Evolutionary conservation across 345 rosid species (phyloP).

Genomic region (Isatis tinctoria): DNA sequence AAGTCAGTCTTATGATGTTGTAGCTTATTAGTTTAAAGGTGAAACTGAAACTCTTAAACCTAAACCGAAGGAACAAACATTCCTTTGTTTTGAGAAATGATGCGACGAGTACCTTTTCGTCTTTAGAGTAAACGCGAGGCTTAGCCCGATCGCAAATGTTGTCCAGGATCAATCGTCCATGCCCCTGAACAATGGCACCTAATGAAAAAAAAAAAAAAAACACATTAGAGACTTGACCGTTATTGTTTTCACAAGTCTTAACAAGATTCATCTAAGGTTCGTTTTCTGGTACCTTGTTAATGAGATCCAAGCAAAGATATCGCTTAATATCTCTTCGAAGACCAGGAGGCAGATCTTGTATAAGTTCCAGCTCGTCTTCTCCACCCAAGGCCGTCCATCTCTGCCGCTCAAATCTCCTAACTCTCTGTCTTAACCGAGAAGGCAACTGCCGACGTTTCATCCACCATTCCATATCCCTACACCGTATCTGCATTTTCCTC

Average conservation of each 20-base stretch:
- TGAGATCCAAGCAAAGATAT: slow-evolving; percentile 76
- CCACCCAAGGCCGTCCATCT: slow-evolving; percentile 75
- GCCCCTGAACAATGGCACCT: slow-evolving; percentile 83
- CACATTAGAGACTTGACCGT: neutral
- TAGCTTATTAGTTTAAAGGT: neutral
- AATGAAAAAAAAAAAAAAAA: neutral
- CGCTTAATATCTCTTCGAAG: slow-evolving; percentile 86
- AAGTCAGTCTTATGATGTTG: neutral
- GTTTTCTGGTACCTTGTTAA: slow-evolving; percentile 52
- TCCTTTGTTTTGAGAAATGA: neutral
- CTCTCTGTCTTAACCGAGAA: slow-evolving; percentile 65
- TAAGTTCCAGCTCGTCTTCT: slow-evolving; percentile 66
- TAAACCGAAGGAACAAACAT: neutral
- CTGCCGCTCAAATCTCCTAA: slow-evolving; percentile 68
- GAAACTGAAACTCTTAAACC: neutral
- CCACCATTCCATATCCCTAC: slow-evolving; percentile 92
- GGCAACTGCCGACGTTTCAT: slow-evolving; percentile 91
- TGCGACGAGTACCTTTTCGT: slow-evolving; percentile 64
- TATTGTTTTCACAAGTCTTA: neutral
- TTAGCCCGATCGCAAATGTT: slow-evolving; percentile 84
- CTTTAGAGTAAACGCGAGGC: slow-evolving; percentile 72
- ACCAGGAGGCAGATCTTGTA: slow-evolving; percentile 78
- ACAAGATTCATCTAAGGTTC: neutral
- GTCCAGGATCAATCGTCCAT: slow-evolving; percentile 83
- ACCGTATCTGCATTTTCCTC: slow-evolving; percentile 74